Conservation (phyloP, 2,329 filamentous ascomycete genomes). For the Dothiorella sarmentorum region DNA sequence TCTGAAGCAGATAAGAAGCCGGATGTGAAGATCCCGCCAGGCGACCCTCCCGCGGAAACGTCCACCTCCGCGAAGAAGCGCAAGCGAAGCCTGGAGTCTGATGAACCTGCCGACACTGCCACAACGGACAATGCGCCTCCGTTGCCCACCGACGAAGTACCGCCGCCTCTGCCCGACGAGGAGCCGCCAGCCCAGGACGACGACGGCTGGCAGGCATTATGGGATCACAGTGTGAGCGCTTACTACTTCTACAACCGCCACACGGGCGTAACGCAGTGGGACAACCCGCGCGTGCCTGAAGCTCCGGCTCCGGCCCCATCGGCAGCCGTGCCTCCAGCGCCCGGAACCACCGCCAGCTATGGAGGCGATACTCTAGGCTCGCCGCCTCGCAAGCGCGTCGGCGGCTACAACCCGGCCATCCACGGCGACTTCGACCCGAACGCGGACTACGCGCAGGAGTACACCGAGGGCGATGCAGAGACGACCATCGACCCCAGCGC, state of each 20-base stretch:
- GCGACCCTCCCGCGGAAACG: neutral
- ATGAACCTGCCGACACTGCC: neutral
- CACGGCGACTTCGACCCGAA: constrained; percentile 96
- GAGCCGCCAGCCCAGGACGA: constrained; percentile 41
- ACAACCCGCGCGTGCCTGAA: constrained; percentile 73
- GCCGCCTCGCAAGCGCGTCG: constrained; percentile 42
- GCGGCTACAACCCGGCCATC: constrained; percentile 92
- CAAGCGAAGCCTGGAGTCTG: constrained; percentile 11
- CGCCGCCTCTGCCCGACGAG: constrained; percentile 22
- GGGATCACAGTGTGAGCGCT: constrained; percentile 64
- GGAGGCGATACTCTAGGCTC: constrained; percentile 26
- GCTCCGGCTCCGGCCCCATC: constrained; percentile 24
- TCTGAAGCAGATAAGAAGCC: neutral
- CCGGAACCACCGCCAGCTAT: constrained; percentile 31
- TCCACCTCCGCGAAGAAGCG: constrained; percentile 14
- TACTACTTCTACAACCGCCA: constrained; percentile 86
- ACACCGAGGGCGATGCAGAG: constrained; percentile 38
- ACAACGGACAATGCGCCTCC: neutral
- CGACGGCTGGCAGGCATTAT: constrained; percentile 77
- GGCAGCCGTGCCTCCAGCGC: constrained; percentile 17
- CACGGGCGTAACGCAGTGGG: constrained; percentile 74
- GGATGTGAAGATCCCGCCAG: neutral
- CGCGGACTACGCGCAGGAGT: constrained; percentile 74
- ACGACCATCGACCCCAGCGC: constrained; percentile 19
- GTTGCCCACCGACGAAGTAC: constrained; percentile 15